Base-by-base conservation (phyloP, 495 filamentous ascomycete genomes). In the Penicillium egyptiacum region DNA sequence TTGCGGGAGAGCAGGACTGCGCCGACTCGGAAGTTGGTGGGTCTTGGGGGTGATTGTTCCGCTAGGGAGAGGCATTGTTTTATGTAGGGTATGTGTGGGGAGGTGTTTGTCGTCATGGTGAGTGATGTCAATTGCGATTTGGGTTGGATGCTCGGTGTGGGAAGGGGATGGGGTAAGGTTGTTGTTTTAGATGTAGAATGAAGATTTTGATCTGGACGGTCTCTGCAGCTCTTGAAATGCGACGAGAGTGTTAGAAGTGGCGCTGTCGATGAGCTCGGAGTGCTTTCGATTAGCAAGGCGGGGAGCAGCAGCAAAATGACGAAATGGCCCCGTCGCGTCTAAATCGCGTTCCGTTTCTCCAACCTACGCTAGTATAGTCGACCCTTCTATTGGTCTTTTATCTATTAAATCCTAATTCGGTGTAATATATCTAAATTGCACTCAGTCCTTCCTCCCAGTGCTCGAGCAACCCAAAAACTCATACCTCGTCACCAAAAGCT, bases 1-100 rank as follows among this genome's bases (percentile, higher is more conserved):
- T 66, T 60, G 25, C 81, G 61, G 47, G 86, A 79, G 26, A 96
- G 77, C 28, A 98, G 75, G 43, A 96, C 64, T 7, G 94, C 94
- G 55, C 94, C 94, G 37, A 98, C 92, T 57, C 93, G 85, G 77
- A 89, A 98, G 71, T 97, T 97, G 41, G 90, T 91, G 11, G 93
- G 87, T 50, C 88, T 91, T 5, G 89, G 88, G 11, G 89, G 87
- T 3, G 92, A 93, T 62, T 88, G 79, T 30, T 82, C 77, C 9
- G 94, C 93, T 39, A 91, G 80, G 37, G 77, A 70, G 37, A 98
- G 83, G 49, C 89, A 89, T 50, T 87, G 75, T 46, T 75, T 80
- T 76, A 98, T 88, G 71, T 88, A 89, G 23, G 71, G 71, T 30
- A 71, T 57, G 70, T 95, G 92, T 54, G 65, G 65, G 54, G 72